Base-by-base conservation (phyloP, 176 grass and related monocot genomes). In the Rhynchospora pubera region DNA sequence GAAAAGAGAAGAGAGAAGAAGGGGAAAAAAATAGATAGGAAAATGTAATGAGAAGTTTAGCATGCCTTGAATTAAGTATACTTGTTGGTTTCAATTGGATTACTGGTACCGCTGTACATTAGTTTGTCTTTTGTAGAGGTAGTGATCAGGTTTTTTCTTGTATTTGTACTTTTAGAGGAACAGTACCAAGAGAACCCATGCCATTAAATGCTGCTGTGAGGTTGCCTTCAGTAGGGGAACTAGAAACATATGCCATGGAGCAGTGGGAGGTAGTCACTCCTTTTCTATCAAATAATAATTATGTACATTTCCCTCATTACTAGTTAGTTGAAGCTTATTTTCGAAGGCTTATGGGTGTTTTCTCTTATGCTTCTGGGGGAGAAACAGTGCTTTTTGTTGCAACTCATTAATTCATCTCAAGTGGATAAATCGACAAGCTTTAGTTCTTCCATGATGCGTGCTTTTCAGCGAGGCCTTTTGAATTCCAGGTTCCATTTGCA, bases 391-490 rank as follows among this genome's bases (percentile, higher is more conserved):
- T 97, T 97, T 76, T 87, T 97, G 87, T 83, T 97, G 88, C 95
- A 97, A 89, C 85, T 97, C 65, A 97, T 97, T 83, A 97, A 94
- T 84, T 97, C 95, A 62, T 84, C 92, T 85, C 95, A 97, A 93
- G 90, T 90, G 8, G 92, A 92, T 76, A 92, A 82, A 73, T 80
- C 63, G 45, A 87, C 87, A 47, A 91, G 80, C 70, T 94, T 97
- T 87, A 94, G 90, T 84, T 89, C 90, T 50, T 89, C 92, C 61
- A 88, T 94, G 95, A 97, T 97, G 81, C 90, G 64, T 80, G 93
- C 88, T 57, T 97, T 94, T 81, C 95, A 97, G 82, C 85, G 87
- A 85, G 95, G 92, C 46, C 95, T 97, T 91, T 85, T 97, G 71
- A 94, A 87, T 86, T 82, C 90, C 83, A 94, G 91, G 94, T 97